phyloP scores from a whole-genome alignment of 1,284 basidiomycete genomes.

The Rhodotorula sp. region DNA sequence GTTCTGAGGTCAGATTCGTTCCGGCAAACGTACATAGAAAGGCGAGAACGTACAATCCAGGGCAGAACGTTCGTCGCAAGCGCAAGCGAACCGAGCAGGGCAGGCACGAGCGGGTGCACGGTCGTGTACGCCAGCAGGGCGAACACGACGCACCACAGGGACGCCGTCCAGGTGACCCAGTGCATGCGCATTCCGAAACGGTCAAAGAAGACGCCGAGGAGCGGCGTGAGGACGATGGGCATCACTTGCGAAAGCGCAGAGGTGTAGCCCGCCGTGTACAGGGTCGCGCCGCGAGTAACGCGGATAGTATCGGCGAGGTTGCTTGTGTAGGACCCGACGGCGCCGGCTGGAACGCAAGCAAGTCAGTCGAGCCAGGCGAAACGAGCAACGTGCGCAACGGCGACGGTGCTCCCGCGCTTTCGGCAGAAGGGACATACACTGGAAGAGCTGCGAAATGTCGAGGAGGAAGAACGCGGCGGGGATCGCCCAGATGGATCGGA shows the following conservation, averaged over 20 bases:
- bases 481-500: constrained; percentile 5
- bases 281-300: constrained; percentile 51
- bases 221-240: constrained; percentile 54
- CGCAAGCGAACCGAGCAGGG: constrained; percentile 19
- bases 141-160: constrained; percentile 53
- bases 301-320: constrained; percentile 54
- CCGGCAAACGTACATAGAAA: constrained; percentile 47
- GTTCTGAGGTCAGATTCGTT: too few relatives aligned
- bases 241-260: constrained; percentile 51
- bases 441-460: constrained; percentile 41
- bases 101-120: constrained; percentile 51
- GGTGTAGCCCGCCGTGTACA: constrained; percentile 54
- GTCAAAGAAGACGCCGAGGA: constrained; percentile 49
- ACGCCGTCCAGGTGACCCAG: constrained; percentile 46
- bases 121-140: constrained; percentile 52
- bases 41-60: constrained; percentile 47
- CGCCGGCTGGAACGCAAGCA: constrained; percentile 41
- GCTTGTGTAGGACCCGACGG: constrained; percentile 51
- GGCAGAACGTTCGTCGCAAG: constrained; percentile 13
- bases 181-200: constrained; percentile 43
- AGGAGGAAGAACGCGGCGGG: constrained; percentile 47
- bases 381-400: too few relatives aligned
- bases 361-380: neutral
- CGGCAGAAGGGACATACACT: constrained; percentile 1
- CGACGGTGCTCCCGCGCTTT: neutral